These are phyloP conservation scores for Termitomyces bulborhizus DNA, from an alignment of 768 basidiomycete genomes.

Conservation along the genomic window DNA sequence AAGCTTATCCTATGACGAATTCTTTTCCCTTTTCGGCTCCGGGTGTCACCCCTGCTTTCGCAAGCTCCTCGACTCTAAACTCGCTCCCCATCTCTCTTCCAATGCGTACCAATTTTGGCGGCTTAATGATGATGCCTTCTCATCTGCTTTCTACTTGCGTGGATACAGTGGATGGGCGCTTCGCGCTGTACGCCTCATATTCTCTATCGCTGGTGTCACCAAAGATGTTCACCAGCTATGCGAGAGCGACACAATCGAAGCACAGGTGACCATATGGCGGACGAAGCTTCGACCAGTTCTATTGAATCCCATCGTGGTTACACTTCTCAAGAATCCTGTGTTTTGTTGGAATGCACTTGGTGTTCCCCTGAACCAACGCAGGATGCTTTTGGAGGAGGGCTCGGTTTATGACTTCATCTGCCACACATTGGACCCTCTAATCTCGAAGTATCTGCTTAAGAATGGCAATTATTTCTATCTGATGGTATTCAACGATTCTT, in stretches of 20 bases:
- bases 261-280: conserved; percentile 61
- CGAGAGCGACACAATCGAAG: conserved; percentile 41
- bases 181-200: conserved; percentile 51
- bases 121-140: conserved; percentile 43
- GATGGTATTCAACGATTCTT: conserved; percentile 26
- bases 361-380: conserved; percentile 65
- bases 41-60: conserved; percentile 59
- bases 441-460: conserved; percentile 43
- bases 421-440: conserved; percentile 46
- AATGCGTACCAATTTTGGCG: conserved; percentile 77
- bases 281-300: conserved; percentile 55
- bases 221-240: conserved; percentile 52
- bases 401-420: conserved; percentile 42
- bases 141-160: conserved; percentile 57
- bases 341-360: conserved; percentile 80
- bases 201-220: conserved; percentile 52
- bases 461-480: conserved; percentile 66
- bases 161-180: conserved; percentile 69
- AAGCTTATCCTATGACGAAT: conserved; percentile 50
- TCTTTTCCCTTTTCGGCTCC: conserved; percentile 62
- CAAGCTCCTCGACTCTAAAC: conserved; percentile 46
- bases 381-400: conserved; percentile 51
- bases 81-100: conserved; percentile 66
- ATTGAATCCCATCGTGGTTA: conserved; percentile 50
- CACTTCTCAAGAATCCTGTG: conserved; percentile 43